Conservation (phyloP, 306 rosid species). For the Casuarina glauca region DNA sequence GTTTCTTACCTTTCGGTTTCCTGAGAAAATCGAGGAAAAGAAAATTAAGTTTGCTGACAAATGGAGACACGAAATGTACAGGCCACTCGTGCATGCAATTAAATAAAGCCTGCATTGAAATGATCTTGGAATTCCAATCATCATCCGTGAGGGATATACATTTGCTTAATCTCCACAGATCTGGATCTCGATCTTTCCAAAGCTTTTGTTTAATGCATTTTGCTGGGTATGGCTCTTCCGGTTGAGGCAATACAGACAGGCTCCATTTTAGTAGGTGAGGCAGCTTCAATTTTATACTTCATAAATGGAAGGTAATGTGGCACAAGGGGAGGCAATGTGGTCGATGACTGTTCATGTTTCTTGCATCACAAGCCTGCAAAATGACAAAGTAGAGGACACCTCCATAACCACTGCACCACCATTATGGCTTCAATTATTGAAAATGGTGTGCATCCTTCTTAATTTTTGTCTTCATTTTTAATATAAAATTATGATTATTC, state of each 20-base stretch:
- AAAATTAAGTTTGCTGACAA: not conserved
- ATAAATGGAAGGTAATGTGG: conserved; percentile 37
- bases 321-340: conserved; percentile 35
- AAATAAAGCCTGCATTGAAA: not conserved
- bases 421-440: no score
- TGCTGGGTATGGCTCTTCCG: conserved; percentile 22
- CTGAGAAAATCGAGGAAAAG: not conserved
- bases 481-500: no score
- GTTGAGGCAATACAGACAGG: conserved; percentile 25
- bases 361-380: conserved; percentile 22
- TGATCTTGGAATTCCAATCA: conserved; percentile 33
- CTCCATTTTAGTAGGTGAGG: conserved; percentile 18
- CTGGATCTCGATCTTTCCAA: conserved; percentile 35
- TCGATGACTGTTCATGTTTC: conserved; percentile 33
- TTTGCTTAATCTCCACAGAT: conserved; percentile 2
- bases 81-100: conserved; percentile 39
- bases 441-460: no score
- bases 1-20: not conserved
- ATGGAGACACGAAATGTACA: conserved; percentile 19
- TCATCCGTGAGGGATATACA: not conserved
- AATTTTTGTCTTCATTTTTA: no score
- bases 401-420: not conserved
- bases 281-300: conserved; percentile 13
- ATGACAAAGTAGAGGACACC: conserved; percentile 34
- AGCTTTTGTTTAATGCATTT: conserved; percentile 19